These are phyloP conservation scores for Combretum micranthum DNA, from an alignment of 345 rosid species.

Conservation along the genomic window DNA sequence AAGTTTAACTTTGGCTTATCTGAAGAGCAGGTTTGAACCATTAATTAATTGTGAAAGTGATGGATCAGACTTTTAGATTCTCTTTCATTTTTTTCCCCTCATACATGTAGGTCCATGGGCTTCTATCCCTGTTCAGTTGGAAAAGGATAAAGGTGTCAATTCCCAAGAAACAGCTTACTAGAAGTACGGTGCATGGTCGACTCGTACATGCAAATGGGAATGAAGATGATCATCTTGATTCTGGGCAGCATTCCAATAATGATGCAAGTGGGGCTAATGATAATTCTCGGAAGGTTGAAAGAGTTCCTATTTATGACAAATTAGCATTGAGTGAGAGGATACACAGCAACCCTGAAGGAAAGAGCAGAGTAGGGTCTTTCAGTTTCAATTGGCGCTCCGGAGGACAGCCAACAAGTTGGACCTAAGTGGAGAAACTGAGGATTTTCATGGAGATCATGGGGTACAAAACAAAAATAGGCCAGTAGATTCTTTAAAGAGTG, in stretches of 20 bases:
- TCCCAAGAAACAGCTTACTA: conserved; percentile 5
- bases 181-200: conserved; percentile 3
- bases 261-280: conserved; percentile 10
- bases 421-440: conserved; percentile 15
- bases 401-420: conserved; percentile 8
- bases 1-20: conserved; percentile 70
- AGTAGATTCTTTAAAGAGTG: too few species aligned
- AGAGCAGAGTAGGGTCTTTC: conserved; percentile 8
- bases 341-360: conserved; percentile 14
- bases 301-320: conserved; percentile 17
- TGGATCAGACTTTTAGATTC: not conserved
- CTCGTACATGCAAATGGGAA: not conserved
- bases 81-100: not conserved
- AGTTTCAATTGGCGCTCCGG: conserved; percentile 12
- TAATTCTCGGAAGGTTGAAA: conserved; percentile 7
- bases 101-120: conserved; percentile 30
- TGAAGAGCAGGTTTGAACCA: conserved; percentile 37
- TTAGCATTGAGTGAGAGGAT: conserved; percentile 13
- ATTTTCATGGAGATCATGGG: not conserved
- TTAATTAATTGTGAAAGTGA: not conserved
- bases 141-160: conserved; percentile 20
- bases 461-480: too few species aligned
- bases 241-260: conserved; percentile 3
- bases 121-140: conserved; percentile 37
- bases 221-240: not conserved